Percentiles rank a stretch among this genome's conserved stretches.
Evolutionary conservation across 2,329 filamentous ascomycete species (phyloP).

Genomic region (Talaromyces verruculosus): DNA sequence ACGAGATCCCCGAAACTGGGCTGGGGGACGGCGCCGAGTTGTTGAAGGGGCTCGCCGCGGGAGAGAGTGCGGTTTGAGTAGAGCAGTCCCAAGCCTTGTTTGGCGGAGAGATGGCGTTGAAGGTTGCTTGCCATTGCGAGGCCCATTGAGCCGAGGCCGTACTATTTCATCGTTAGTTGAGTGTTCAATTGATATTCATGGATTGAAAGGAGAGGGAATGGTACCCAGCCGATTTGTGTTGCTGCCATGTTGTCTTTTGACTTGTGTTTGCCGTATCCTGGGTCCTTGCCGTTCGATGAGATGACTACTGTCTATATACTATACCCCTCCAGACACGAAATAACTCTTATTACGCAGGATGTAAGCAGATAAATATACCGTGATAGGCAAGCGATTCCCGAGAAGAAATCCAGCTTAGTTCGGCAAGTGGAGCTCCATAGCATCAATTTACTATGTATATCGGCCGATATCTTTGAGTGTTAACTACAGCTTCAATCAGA

Average conservation of each 20-base stretch:
- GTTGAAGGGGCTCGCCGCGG: constrained; percentile 38
- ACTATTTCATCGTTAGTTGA: constrained; percentile 26
- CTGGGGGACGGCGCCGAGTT: constrained; percentile 37
- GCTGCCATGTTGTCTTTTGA: not conserved
- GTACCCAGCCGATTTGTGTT: constrained; percentile 40
- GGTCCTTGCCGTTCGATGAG: not conserved
- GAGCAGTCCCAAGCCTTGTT: constrained; percentile 35
- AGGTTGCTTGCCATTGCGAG: constrained; percentile 47
- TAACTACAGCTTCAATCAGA: not conserved
- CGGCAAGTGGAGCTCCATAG: constrained; percentile 2
- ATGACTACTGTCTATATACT: not conserved
- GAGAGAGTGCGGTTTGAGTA: constrained; percentile 46
- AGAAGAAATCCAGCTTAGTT: not conserved
- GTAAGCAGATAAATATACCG: constrained; percentile 1
- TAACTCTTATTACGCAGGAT: not conserved
- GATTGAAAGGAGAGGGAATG: not conserved
- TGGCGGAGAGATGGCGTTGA: constrained; percentile 40
- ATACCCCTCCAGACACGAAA: not conserved
- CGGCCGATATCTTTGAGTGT: not conserved
- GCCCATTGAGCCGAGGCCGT: constrained; percentile 49
- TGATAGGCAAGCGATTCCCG: constrained; percentile 7
- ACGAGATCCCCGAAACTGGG: constrained; percentile 37
- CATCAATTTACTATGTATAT: not conserved
- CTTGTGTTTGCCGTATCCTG: not conserved
- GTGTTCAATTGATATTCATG: not conserved